phyloP scores from a whole-genome alignment of 164 flowering plant genomes.

The Buxus sempervirens region DNA sequence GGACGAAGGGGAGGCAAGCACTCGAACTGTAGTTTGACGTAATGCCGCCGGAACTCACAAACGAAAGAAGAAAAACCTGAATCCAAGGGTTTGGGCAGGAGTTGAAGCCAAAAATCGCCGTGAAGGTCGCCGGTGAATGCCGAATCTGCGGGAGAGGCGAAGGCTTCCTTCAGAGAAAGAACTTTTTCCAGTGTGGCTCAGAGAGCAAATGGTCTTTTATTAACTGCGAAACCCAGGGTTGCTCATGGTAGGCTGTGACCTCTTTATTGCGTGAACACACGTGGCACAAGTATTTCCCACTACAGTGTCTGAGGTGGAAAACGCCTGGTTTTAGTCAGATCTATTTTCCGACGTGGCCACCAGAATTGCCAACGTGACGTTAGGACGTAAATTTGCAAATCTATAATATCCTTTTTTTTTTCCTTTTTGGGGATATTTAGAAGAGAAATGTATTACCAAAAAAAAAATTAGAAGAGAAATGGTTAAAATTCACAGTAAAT shows the following conservation, averaged over 20 bases:
- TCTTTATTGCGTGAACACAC: constrained; percentile 11
- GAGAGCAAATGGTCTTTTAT: not conserved
- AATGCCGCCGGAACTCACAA: constrained; percentile 3
- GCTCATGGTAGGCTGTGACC: constrained; percentile 1
- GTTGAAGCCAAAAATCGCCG: not conserved
- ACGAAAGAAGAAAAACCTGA: not conserved
- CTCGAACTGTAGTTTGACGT: not conserved
- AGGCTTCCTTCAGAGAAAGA: constrained; percentile 11
- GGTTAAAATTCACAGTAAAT: too few species aligned
- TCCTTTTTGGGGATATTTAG: too few species aligned
- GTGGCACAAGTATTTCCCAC: constrained; percentile 12
- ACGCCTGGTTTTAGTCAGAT: constrained; percentile 4
- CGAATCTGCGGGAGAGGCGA: not conserved
- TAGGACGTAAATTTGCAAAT: too few species aligned
- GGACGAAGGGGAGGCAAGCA: not conserved
- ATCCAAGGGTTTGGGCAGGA: not conserved
- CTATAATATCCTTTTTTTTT: too few species aligned
- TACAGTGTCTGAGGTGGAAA: constrained; percentile 16
- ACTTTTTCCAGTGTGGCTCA: not conserved
- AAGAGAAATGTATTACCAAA: too few species aligned
- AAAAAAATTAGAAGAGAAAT: too few species aligned
- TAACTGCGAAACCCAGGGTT: constrained; percentile 15
- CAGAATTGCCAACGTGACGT: not conserved
- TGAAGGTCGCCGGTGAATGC: constrained; percentile 4
- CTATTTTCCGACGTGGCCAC: constrained; percentile 13